Base-by-base conservation (phyloP, 805 yeast species). In the Zygosaccharomyces siamensis region DNA sequence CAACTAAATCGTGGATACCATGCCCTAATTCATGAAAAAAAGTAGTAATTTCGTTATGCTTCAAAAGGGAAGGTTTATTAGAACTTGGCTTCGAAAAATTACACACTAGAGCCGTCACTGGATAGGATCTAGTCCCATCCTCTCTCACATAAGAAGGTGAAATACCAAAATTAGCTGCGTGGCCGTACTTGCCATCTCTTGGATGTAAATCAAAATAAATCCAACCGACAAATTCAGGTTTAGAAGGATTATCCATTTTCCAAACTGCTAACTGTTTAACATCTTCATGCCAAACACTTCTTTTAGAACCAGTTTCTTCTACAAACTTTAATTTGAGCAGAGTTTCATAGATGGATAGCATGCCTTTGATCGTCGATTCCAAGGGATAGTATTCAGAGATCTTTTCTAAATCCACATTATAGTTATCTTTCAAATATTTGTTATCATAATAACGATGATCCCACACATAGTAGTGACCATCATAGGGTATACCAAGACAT, bases 21-120 rank as follows among this genome's bases (percentile, higher is more conserved):
- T 88, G 96, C 23, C 96, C 96, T 55, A 87, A 74, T 67, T 88
- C 96, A 62, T 88, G 96, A 81, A 88, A 88, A 57, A 88, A 84
- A 0, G 95, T 88, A 20, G 81, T 81, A 10, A 87, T 87, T 63
- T 87, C 95, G 54, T 72, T 73, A 63, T 88, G 95, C 59, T 83
- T 83, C 59, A 88, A 75, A 56, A 88, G 72, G 1, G 90, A 79
- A 18, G 92, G 95, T 62, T 82, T 85, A 23, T 74, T 78, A 10
- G 26, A 6, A 14, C 84, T 76, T 39, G 92, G 89, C 61, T 83
- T 83, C 27, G 93, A 83, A 66, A 88, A 88, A 67, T 86, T 88
- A 71, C 95, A 86, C 28, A 88, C 93, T 52, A 88, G 72, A 0
- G 89, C 85, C 5, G 93, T 83, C 0, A 82, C 82, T 1, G 95